Percentiles rank a stretch among this genome's conserved stretches.
These are phyloP conservation scores for Fusarium sp. DNA, from an alignment of 2,329 filamentous ascomycete species.

Conservation along the genomic window DNA sequence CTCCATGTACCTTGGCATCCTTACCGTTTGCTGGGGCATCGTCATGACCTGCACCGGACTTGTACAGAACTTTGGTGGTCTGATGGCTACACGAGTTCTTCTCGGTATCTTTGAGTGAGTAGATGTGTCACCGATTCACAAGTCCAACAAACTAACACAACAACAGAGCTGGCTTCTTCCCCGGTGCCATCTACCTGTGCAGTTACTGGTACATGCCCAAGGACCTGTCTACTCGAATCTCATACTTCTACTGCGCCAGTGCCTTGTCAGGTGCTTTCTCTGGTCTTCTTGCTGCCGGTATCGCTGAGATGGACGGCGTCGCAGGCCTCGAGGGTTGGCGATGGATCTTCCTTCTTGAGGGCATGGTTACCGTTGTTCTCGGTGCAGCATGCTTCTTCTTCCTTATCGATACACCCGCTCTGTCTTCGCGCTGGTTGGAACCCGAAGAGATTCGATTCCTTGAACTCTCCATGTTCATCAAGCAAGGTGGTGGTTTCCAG, in stretches of 20 bases:
- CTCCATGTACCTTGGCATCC: constrained; percentile 38
- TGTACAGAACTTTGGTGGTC: constrained; percentile 65
- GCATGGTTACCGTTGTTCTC: constrained; percentile 50
- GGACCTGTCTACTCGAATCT: constrained; percentile 78
- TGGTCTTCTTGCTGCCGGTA: constrained; percentile 74
- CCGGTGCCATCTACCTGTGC: constrained; percentile 78
- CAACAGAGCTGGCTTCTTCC: constrained; percentile 70
- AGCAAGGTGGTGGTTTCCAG: constrained; percentile 46
- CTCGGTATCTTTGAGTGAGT: constrained; percentile 71
- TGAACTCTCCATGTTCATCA: constrained; percentile 47
- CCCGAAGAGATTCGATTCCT: constrained; percentile 44
- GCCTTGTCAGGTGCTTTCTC: constrained; percentile 79
- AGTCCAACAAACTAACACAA: neutral
- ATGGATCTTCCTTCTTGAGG: constrained; percentile 46
- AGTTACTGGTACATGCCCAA: constrained; percentile 81
- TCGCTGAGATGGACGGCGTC: constrained; percentile 72
- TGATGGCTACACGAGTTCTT: constrained; percentile 72
- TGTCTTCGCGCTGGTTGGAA: constrained; percentile 50
- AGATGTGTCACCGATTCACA: neutral
- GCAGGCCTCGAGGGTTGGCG: constrained; percentile 55
- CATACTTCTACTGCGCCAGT: constrained; percentile 82
- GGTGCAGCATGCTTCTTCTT: constrained; percentile 57
- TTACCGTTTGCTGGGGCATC: constrained; percentile 66
- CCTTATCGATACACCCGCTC: constrained; percentile 55
- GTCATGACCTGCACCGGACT: constrained; percentile 74